Percentiles rank a stretch among this genome's conserved stretches.
phyloP scores from a whole-genome alignment of 2,329 filamentous ascomycete species.

The Aspergillus sp. region DNA sequence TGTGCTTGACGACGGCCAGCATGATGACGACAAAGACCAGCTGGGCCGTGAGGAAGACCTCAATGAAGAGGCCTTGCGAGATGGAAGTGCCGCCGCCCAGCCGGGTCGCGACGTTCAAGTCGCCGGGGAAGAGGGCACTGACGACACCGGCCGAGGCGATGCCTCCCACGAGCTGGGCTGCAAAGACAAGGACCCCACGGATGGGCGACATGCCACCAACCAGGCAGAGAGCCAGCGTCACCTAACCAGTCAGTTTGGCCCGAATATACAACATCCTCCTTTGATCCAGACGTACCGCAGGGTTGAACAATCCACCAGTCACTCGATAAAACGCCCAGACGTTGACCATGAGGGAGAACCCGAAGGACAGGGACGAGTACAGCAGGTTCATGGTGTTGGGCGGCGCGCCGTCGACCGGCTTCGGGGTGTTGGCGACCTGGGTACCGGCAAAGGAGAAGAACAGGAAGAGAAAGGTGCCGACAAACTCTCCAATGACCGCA shows the following conservation, averaged over 20 bases:
- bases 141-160: constrained; percentile 61
- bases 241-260: constrained; percentile 25
- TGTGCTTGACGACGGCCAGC: constrained; percentile 72
- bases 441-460: constrained; percentile 50
- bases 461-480: constrained; percentile 53
- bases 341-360: constrained; percentile 51
- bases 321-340: constrained; percentile 56
- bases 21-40: constrained; percentile 66
- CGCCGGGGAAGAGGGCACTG: constrained; percentile 58
- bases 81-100: constrained; percentile 53
- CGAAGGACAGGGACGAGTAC: constrained; percentile 46
- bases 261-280: not conserved
- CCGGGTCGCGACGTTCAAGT: constrained; percentile 56
- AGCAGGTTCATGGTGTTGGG: constrained; percentile 39
- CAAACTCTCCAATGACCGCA: constrained; percentile 50
- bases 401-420: constrained; percentile 28
- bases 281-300: constrained; percentile 35
- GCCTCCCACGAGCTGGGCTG: constrained; percentile 58
- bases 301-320: constrained; percentile 53
- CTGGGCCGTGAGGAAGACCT: constrained; percentile 65
- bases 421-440: constrained; percentile 45
- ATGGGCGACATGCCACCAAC: constrained; percentile 56
- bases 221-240: constrained; percentile 61
- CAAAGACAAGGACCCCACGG: constrained; percentile 53
- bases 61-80: constrained; percentile 63